phyloP scores from a whole-genome alignment of 768 basidiomycete species.

The Calocybe indica region DNA sequence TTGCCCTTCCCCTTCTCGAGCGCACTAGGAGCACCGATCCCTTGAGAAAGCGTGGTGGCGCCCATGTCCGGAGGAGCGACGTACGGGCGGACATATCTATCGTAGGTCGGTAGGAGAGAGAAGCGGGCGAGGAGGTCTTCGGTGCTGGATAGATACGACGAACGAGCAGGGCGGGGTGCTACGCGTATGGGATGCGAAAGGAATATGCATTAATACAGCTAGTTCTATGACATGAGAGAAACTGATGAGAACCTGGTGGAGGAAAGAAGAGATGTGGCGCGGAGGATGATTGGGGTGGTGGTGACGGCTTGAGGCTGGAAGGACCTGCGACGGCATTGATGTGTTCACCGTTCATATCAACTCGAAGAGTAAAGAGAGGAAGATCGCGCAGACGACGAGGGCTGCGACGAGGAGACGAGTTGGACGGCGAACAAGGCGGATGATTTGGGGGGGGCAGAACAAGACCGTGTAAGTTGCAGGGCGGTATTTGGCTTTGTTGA shows the following conservation, averaged over 20 bases:
- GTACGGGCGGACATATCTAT: conserved; percentile 70
- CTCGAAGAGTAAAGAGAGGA: conserved; percentile 1
- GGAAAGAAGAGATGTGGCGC: conserved; percentile 30
- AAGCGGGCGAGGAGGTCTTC: conserved; percentile 76
- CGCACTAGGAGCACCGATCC: conserved; percentile 14
- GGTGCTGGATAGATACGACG: conserved; percentile 60
- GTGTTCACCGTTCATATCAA: conserved; percentile 34
- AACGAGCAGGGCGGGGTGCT: conserved; percentile 32
- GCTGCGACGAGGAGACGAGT: conserved; percentile 9
- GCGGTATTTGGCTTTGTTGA: conserved; percentile 18
- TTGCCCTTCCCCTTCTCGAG: conserved; percentile 48
- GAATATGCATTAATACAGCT: conserved; percentile 1
- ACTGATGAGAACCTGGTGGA: conserved; percentile 31
- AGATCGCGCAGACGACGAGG: conserved; percentile 9
- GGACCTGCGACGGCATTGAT: conserved; percentile 62
- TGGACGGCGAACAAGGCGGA: too few species aligned
- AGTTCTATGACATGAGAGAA: neutral
- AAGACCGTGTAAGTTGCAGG: conserved; percentile 10
- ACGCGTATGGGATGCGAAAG: conserved; percentile 5
- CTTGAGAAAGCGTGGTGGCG: conserved; percentile 8
- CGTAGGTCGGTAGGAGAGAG: conserved; percentile 66
- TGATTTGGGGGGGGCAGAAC: too few species aligned
- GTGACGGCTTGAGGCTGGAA: conserved; percentile 31
- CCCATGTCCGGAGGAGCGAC: conserved; percentile 22
- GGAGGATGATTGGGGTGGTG: conserved; percentile 23